Conservation (phyloP, 805 yeast species). For the Candida maltosa region DNA sequence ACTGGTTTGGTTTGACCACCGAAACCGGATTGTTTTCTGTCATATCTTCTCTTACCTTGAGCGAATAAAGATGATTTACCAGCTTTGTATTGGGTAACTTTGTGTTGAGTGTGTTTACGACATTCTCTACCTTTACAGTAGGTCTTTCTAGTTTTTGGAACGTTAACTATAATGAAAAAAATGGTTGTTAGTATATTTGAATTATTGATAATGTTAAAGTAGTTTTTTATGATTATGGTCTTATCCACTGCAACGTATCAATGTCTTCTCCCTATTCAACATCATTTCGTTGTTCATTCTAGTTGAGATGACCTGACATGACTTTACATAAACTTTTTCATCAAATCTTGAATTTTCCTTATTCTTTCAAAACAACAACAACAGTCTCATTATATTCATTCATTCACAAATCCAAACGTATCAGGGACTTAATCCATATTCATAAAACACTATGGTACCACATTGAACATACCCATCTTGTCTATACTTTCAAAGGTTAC, state of each 20-base stretch:
- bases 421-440: neutral
- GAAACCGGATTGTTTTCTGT: constrained; percentile 99
- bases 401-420: no score
- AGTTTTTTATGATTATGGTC: no score
- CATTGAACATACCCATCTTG: constrained; percentile 8
- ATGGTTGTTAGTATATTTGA: constrained; percentile 2
- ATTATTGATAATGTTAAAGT: neutral
- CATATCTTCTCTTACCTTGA: constrained; percentile 99
- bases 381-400: no score
- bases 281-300: no score
- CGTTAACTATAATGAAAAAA: constrained; percentile 69
- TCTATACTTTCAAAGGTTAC: neutral
- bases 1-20: constrained; percentile 99
- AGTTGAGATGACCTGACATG: no score
- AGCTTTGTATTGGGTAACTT: constrained; percentile 99
- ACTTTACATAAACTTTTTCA: no score
- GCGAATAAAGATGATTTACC: constrained; percentile 99
- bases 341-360: no score
- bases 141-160: constrained; percentile 99
- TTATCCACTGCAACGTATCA: no score
- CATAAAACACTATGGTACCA: neutral
- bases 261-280: neutral
- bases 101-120: constrained; percentile 99
- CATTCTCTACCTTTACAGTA: constrained; percentile 99
- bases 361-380: no score